phyloP scores from a whole-genome alignment of 2,329 filamentous ascomycete species.

The Zymoseptoria tritici region DNA sequence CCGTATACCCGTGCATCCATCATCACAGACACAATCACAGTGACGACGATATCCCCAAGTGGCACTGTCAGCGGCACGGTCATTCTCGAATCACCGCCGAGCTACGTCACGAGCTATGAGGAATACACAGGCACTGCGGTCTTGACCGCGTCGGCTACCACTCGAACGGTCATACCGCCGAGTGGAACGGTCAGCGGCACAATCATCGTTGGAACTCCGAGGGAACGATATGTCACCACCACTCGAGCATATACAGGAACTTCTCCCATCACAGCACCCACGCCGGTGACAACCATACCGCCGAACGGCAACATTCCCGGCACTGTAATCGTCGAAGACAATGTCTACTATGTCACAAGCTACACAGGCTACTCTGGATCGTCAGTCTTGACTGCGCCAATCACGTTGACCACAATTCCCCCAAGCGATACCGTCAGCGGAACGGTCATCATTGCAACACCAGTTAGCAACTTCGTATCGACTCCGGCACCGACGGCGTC shows the following conservation, averaged over 20 bases:
- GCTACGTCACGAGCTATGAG: neutral
- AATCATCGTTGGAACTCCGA: slow-evolving; percentile 1
- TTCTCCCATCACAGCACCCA: slow-evolving; percentile 1
- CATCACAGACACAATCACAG: slow-evolving; percentile 1
- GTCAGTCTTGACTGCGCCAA: neutral
- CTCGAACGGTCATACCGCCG: slow-evolving; percentile 3
- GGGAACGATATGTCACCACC: slow-evolving; percentile 1
- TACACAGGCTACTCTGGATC: neutral
- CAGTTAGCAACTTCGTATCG: neutral
- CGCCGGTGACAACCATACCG: slow-evolving; percentile 3
- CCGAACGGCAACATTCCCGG: slow-evolving; percentile 1
- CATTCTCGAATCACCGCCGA: neutral
- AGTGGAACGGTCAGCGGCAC: slow-evolving; percentile 7
- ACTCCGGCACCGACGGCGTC: neutral
- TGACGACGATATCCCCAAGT: slow-evolving; percentile 2
- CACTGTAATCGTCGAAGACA: neutral
- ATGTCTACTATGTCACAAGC: slow-evolving; percentile 1
- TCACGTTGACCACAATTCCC: slow-evolving; percentile 3
- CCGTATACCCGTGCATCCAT: slow-evolving; percentile 2
- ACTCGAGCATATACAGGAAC: slow-evolving; percentile 2
- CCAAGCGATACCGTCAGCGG: slow-evolving; percentile 2
- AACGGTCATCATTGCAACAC: slow-evolving; percentile 1
- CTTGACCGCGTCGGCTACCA: slow-evolving; percentile 4
- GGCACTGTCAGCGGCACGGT: slow-evolving; percentile 4
- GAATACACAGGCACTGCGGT: slow-evolving; percentile 1